Conservation (phyloP, 2,329 filamentous ascomycete species). For the Fusarium sp. region DNA sequence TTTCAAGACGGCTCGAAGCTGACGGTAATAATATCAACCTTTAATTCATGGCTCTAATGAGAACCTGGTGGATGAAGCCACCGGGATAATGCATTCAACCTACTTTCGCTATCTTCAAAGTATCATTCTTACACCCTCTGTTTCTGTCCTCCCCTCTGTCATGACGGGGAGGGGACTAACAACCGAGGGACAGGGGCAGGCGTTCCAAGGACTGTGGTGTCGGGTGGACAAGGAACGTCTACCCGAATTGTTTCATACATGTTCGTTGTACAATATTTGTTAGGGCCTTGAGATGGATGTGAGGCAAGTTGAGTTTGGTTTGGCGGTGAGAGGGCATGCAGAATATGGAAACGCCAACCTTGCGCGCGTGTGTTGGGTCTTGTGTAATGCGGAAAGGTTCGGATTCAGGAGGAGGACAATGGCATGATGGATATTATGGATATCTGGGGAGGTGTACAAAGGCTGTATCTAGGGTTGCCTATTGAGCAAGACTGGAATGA, state of each 20-base stretch:
- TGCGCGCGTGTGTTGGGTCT: slow-evolving; percentile 10
- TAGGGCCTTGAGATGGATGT: slow-evolving; percentile 12
- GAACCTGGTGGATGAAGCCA: slow-evolving; percentile 25
- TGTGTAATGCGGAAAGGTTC: slow-evolving; percentile 18
- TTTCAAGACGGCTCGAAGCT: slow-evolving; percentile 38
- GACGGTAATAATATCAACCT: slow-evolving; percentile 36
- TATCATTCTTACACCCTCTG: slow-evolving; percentile 20
- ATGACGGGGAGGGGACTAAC: neutral
- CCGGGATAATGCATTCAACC: slow-evolving; percentile 27
- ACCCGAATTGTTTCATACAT: slow-evolving; percentile 18
- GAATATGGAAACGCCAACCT: slow-evolving; percentile 1
- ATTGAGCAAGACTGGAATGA: slow-evolving; percentile 14
- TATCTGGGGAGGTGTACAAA: slow-evolving; percentile 20
- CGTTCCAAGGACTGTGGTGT: slow-evolving; percentile 18
- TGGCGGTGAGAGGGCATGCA: slow-evolving; percentile 10
- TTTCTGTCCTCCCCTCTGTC: neutral
- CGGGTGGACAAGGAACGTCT: slow-evolving; percentile 5
- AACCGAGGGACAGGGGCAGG: neutral
- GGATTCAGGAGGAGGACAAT: slow-evolving; percentile 5
- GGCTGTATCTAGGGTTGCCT: slow-evolving; percentile 10
- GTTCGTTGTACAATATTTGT: slow-evolving; percentile 37
- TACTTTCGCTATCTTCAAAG: slow-evolving; percentile 29
- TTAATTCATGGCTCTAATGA: slow-evolving; percentile 41
- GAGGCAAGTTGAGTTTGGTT: slow-evolving; percentile 4
- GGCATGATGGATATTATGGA: slow-evolving; percentile 17